phyloP scores from a whole-genome alignment of 2,329 filamentous ascomycete genomes.

The Colletotrichum gigasporum region DNA sequence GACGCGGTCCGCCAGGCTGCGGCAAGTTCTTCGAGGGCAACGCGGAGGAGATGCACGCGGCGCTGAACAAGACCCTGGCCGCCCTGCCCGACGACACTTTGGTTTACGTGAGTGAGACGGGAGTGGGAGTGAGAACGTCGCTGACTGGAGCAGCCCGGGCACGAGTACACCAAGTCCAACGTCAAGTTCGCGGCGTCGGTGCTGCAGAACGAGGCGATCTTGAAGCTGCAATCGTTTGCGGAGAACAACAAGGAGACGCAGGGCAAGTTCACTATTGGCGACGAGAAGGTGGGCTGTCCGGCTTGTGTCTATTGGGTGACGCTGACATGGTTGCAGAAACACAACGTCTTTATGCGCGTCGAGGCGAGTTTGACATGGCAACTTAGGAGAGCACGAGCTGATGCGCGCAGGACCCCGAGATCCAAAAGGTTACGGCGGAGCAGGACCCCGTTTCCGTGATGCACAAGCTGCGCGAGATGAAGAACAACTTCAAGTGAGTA shows the following conservation, averaged over 20 bases:
- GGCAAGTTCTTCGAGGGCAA: constrained; percentile 96
- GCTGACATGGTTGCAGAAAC: constrained; percentile 63
- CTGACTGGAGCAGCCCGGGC: constrained; percentile 75
- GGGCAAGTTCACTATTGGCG: constrained; percentile 94
- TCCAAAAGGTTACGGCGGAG: constrained; percentile 86
- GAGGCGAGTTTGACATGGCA: too few species aligned
- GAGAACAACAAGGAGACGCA: constrained; percentile 87
- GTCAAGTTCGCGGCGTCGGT: constrained; percentile 87
- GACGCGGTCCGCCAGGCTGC: constrained; percentile 68
- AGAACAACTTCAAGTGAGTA: constrained; percentile 78
- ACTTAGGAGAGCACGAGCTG: not conserved
- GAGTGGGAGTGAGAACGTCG: not conserved
- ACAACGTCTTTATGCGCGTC: constrained; percentile 97
- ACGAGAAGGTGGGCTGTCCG: constrained; percentile 79
- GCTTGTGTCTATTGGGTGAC: not conserved
- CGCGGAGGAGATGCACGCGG: constrained; percentile 89
- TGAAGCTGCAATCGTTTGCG: constrained; percentile 80
- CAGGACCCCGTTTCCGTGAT: constrained; percentile 86
- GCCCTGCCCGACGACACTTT: constrained; percentile 88
- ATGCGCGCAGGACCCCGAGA: constrained; percentile 73
- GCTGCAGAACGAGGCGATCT: constrained; percentile 77
- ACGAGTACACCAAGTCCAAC: constrained; percentile 98
- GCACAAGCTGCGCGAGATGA: constrained; percentile 86
- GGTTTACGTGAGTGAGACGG: constrained; percentile 75
- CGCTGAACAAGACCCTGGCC: constrained; percentile 86